Evolutionary conservation across 2,329 filamentous ascomycete genomes (phyloP).

Genomic region (Calonectria pseudoreteaudii): DNA sequence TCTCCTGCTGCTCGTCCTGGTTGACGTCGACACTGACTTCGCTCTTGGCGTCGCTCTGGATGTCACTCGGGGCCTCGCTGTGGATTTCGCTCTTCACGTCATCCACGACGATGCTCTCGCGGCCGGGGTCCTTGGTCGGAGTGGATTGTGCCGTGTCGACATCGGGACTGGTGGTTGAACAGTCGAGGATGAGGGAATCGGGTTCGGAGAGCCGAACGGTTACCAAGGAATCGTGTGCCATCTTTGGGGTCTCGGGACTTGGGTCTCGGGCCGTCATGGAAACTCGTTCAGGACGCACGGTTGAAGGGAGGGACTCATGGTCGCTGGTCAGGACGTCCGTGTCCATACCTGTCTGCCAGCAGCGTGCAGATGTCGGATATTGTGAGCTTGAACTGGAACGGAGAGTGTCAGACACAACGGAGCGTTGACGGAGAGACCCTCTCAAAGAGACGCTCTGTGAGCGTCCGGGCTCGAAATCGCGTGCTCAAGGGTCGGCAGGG

Average conservation of each 20-base stretch:
- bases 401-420: conserved; percentile 43
- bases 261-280: conserved; percentile 41
- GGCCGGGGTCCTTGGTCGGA: conserved; percentile 41
- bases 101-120: conserved; percentile 15
- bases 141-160: conserved; percentile 37
- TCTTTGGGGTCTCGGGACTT: conserved; percentile 50
- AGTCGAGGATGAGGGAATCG: conserved; percentile 60
- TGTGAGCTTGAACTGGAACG: conserved; percentile 43
- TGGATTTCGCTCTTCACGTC: background rate
- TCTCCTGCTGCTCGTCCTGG: conserved; percentile 28
- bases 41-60: conserved; percentile 5
- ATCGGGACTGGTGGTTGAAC: conserved; percentile 28
- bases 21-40: conserved; percentile 14
- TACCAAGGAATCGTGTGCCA: conserved; percentile 77
- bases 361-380: conserved; percentile 30
- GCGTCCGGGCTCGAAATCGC: conserved; percentile 29
- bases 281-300: conserved; percentile 33
- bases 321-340: conserved; percentile 38
- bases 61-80: background rate
- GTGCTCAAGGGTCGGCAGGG: conserved; percentile 26
- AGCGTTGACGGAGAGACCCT: conserved; percentile 36
- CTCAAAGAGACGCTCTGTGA: conserved; percentile 32
- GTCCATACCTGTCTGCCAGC: conserved; percentile 44
- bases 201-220: conserved; percentile 80
- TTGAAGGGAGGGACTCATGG: conserved; percentile 44